These are phyloP conservation scores for Hypholoma sublateritium DNA, from an alignment of 768 basidiomycete species.

Conservation along the genomic window DNA sequence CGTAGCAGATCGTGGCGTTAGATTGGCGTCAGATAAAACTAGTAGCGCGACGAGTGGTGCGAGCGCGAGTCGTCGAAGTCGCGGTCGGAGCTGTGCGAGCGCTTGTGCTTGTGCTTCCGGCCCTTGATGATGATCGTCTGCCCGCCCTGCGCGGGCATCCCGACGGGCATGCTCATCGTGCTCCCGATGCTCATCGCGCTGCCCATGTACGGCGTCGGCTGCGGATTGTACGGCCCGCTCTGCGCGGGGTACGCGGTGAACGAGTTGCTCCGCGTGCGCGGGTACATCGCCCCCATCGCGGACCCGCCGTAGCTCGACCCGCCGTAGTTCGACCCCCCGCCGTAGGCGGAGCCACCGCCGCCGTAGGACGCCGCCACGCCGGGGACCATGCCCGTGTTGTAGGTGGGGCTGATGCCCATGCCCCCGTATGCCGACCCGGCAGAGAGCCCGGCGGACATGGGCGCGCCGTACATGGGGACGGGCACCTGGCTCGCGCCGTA, in stretches of 20 bases:
- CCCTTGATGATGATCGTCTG: constrained; percentile 31
- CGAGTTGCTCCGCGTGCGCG: constrained; percentile 31
- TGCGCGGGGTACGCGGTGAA: constrained; percentile 32
- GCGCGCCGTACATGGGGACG: constrained; percentile 23
- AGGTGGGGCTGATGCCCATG: constrained; percentile 17
- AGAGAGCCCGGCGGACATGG: constrained; percentile 15
- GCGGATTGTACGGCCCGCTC: not conserved
- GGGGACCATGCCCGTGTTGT: constrained; percentile 20
- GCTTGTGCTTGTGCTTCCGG: constrained; percentile 28
- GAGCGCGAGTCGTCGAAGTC: constrained; percentile 5
- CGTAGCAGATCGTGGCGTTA: too few relatives aligned
- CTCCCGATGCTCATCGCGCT: constrained; percentile 20
- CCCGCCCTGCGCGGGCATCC: constrained; percentile 9
- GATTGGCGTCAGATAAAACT: not conserved
- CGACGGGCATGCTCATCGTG: constrained; percentile 21
- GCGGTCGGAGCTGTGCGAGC: constrained; percentile 7
- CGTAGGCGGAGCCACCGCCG: not conserved
- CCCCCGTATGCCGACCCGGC: constrained; percentile 18
- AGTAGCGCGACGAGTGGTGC: constrained; percentile 7
- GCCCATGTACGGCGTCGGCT: constrained; percentile 23
- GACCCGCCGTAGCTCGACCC: too few relatives aligned
- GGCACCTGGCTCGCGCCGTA: constrained; percentile 24
- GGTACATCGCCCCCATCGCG: constrained; percentile 23
- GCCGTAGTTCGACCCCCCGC: too few relatives aligned
- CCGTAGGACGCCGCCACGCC: constrained; percentile 26